Evolutionary conservation across 1,284 basidiomycete species (phyloP).

Genomic region (Ustilago trichophora): DNA sequence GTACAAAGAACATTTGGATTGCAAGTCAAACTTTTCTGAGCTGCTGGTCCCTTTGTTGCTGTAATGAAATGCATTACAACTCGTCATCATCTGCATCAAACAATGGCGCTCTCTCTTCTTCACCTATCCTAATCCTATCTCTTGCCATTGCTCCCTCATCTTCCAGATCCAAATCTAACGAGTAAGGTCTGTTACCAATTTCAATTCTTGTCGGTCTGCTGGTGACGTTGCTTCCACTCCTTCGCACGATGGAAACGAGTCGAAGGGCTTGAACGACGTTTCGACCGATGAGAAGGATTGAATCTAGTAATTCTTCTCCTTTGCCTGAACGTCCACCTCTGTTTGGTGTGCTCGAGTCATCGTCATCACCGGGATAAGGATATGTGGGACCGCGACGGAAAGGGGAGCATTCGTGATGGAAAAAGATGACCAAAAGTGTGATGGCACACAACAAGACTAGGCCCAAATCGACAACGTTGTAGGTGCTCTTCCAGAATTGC

Average conservation of each 20-base stretch:
- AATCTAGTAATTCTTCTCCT: conserved; percentile 63
- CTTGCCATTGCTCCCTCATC: conserved; percentile 62
- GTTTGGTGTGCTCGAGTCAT: too few relatives aligned
- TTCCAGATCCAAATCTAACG: conserved; percentile 62
- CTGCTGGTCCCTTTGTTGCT: too few relatives aligned
- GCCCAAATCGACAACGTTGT: conserved; percentile 62
- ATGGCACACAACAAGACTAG: conserved; percentile 60
- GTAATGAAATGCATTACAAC: conserved; percentile 6
- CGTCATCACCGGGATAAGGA: conserved; percentile 8
- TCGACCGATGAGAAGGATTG: conserved; percentile 60
- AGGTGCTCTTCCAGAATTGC: conserved; percentile 65
- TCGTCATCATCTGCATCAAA: conserved; percentile 49
- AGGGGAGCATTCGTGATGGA: conserved; percentile 64
- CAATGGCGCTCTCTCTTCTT: conserved; percentile 45
- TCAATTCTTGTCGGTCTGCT: conserved; percentile 59
- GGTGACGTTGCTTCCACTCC: conserved; percentile 55
- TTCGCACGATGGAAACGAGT: conserved; percentile 59
- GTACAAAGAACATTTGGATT: too few relatives aligned
- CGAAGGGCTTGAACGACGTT: conserved; percentile 63
- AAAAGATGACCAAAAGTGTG: conserved; percentile 61
- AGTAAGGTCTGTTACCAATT: conserved; percentile 52
- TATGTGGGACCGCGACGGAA: conserved; percentile 35
- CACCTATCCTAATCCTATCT: conserved; percentile 61
- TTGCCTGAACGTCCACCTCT: conserved; percentile 45
- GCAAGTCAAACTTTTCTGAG: too few relatives aligned